Percentiles rank a stretch among this genome's conserved stretches.
phyloP scores from a whole-genome alignment of 2,329 filamentous ascomycete species.

The Colletotrichum eleusines region DNA sequence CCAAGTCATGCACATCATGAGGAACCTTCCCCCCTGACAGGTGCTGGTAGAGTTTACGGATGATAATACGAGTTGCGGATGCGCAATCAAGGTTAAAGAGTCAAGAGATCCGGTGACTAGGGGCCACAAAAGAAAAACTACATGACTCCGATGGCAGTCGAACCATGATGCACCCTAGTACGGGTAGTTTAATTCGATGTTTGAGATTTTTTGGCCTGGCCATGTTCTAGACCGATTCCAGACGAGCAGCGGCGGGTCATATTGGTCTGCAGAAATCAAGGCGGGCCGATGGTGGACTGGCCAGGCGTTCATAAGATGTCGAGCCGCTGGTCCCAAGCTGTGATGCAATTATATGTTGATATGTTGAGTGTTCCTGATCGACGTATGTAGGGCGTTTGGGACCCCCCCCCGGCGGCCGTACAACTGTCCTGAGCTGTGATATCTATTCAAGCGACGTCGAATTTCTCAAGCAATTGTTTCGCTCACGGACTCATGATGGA shows the following conservation, averaged over 20 bases:
- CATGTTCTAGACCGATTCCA: slow-evolving; percentile 13
- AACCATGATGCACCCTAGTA: background rate
- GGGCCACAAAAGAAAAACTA: background rate
- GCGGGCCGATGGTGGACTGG: background rate
- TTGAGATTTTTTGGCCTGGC: background rate
- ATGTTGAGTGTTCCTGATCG: background rate
- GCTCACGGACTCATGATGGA: background rate
- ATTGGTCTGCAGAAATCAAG: background rate
- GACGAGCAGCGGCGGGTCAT: background rate
- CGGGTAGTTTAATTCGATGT: background rate
- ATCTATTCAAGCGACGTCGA: background rate
- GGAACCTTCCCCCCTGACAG: no score
- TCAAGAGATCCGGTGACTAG: background rate
- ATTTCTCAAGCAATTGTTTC: background rate
- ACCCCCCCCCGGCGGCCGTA: background rate
- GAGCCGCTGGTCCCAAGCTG: background rate
- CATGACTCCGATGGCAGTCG: background rate
- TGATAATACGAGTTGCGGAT: no score
- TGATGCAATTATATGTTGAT: background rate
- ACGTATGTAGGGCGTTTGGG: no score
- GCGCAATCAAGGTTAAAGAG: background rate
- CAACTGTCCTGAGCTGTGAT: background rate
- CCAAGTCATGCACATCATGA: background rate
- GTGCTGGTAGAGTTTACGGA: background rate
- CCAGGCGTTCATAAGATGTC: background rate